A percentile compares a stretch with the other conserved stretches of the same genome.
Evolutionary conservation across 2,329 filamentous ascomycete genomes (phyloP).

Genomic region (Colletotrichum acutatum): DNA sequence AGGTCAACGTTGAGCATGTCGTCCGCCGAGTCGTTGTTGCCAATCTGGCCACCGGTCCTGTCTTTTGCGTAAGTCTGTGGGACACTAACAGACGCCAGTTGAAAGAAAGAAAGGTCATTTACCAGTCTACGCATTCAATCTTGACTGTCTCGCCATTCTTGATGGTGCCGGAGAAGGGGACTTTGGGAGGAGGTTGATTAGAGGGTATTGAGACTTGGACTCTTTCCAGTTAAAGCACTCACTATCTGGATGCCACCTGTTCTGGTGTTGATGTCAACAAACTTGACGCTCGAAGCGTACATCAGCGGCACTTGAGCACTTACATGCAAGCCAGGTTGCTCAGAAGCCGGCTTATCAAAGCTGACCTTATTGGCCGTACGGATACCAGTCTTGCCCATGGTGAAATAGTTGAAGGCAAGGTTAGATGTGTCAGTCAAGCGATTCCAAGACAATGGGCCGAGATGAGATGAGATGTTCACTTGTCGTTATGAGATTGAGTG

Average conservation of each 20-base stretch:
- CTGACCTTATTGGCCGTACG: slow-evolving; percentile 80
- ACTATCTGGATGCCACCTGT: slow-evolving; percentile 95
- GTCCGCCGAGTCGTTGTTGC: slow-evolving; percentile 90
- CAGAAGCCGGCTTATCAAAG: slow-evolving; percentile 75
- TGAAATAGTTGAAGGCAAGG: neutral
- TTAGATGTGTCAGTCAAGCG: too few species aligned
- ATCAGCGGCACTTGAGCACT: slow-evolving; percentile 41
- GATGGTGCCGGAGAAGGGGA: slow-evolving; percentile 79
- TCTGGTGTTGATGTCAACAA: slow-evolving; percentile 60
- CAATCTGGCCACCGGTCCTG: slow-evolving; percentile 82
- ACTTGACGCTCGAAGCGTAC: neutral
- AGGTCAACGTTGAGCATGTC: slow-evolving; percentile 88
- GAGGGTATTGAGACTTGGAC: neutral
- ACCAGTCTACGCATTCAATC: slow-evolving; percentile 91
- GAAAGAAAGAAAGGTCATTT: slow-evolving; percentile 39
- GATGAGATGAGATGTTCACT: neutral
- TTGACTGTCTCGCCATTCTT: slow-evolving; percentile 89
- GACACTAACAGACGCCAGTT: neutral
- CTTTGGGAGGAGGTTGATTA: slow-evolving; percentile 53
- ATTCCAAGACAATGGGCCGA: neutral
- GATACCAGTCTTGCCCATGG: slow-evolving; percentile 70
- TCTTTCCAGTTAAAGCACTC: slow-evolving; percentile 40
- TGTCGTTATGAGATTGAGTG: neutral
- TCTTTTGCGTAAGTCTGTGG: slow-evolving; percentile 36
- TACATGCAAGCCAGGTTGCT: slow-evolving; percentile 79